Conservation (phyloP, 495 filamentous ascomycete species). For the Oidiodendron maius region DNA sequence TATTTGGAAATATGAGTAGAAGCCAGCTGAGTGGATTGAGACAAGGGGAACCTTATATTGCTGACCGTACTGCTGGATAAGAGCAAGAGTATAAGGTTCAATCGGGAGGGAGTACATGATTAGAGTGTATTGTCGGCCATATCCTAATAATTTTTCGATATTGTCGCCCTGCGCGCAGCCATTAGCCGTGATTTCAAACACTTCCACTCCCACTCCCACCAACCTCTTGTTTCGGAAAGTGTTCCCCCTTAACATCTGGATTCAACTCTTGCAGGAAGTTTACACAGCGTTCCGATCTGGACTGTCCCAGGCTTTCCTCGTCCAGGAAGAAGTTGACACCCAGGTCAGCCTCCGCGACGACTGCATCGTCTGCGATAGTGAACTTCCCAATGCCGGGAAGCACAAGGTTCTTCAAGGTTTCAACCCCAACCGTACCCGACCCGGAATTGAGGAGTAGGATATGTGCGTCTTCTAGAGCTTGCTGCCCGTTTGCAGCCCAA, state of each 20-base stretch:
- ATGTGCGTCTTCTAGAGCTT: conserved; percentile 82
- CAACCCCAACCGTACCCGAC: conserved; percentile 76
- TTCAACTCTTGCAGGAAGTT: conserved; percentile 82
- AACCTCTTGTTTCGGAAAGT: conserved; percentile 40
- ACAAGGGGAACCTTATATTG: conserved; percentile 67
- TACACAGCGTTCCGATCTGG: conserved; percentile 73
- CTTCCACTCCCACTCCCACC: too few species aligned
- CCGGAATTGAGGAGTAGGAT: conserved; percentile 84
- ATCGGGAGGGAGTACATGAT: conserved; percentile 73
- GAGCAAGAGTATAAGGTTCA: conserved; percentile 46
- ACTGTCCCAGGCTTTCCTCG: conserved; percentile 65
- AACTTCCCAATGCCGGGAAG: conserved; percentile 92
- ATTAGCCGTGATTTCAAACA: conserved; percentile 4
- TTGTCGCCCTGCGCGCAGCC: conserved; percentile 10
- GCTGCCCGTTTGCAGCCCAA: conserved; percentile 90
- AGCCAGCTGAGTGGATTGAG: conserved; percentile 80
- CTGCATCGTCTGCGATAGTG: conserved; percentile 78
- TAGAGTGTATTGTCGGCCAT: conserved; percentile 49
- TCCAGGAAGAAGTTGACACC: conserved; percentile 97
- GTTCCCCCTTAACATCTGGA: conserved; percentile 81
- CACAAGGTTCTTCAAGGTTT: conserved; percentile 94
- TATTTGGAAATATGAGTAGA: conserved; percentile 78
- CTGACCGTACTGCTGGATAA: conserved; percentile 51
- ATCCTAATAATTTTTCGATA: conserved; percentile 29
- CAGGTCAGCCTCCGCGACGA: conserved; percentile 74